phyloP scores from a whole-genome alignment of 768 basidiomycete species.

The Amanita thiersii region DNA sequence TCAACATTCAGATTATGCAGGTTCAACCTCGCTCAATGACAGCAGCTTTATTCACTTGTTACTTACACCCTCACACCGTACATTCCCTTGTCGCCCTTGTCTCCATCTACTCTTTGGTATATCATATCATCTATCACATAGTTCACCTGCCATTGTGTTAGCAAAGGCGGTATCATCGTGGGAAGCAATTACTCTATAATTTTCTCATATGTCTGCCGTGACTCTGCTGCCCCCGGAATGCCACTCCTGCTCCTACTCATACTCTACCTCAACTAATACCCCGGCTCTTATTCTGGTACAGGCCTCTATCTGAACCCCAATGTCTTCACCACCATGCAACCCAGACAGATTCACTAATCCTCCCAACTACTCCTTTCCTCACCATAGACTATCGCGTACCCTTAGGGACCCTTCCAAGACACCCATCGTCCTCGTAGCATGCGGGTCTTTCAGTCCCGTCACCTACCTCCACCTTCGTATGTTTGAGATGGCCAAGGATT shows the following conservation, averaged over 20 bases:
- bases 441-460: slow-evolving; percentile 96
- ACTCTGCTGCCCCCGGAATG: slow-evolving; percentile 1
- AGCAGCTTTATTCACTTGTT: too few species aligned
- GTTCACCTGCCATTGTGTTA: too few species aligned
- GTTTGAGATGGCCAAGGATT: slow-evolving; percentile 99
- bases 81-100: too few species aligned
- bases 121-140: too few species aligned
- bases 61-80: too few species aligned
- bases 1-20: too few species aligned
- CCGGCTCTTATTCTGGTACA: slow-evolving; percentile 7
- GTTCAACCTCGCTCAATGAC: too few species aligned
- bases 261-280: not conserved
- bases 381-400: slow-evolving; percentile 49
- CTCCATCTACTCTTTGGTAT: too few species aligned
- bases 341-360: slow-evolving; percentile 52
- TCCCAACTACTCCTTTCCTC: slow-evolving; percentile 59
- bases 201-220: slow-evolving; percentile 5
- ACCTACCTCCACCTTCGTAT: slow-evolving; percentile 98
- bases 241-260: not conserved
- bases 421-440: slow-evolving; percentile 92
- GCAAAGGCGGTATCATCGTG: slow-evolving; percentile 15
- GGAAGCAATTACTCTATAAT: slow-evolving; percentile 19
- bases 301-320: slow-evolving; percentile 15
- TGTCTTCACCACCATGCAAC: slow-evolving; percentile 20
- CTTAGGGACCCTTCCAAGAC: slow-evolving; percentile 60